Percentiles rank a stretch among this genome's conserved stretches.
Conservation (phyloP, 1,139 yeast genomes). For the Geotrichum citri-aurantii region DNA sequence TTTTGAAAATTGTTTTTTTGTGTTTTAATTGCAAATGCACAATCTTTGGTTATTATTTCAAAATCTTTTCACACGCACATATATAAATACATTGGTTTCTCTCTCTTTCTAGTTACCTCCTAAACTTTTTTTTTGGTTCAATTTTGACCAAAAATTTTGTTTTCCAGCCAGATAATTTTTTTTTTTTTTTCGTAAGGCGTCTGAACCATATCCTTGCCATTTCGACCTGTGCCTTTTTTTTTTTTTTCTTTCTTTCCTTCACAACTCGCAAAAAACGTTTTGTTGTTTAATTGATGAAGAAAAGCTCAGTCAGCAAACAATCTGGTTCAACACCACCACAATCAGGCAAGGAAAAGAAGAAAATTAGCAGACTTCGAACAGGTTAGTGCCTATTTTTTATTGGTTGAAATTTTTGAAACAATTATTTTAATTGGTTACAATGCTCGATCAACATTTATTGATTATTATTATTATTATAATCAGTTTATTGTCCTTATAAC, state of each 20-base stretch:
- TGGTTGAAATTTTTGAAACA: background rate
- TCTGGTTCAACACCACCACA: background rate
- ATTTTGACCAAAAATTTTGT: background rate
- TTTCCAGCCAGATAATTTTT: background rate
- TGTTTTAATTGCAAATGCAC: background rate
- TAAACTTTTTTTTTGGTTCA: background rate
- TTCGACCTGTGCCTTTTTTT: background rate
- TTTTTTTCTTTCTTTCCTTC: background rate
- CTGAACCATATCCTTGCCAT: background rate
- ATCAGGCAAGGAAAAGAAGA: conserved; percentile 22
- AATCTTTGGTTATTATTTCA: background rate
- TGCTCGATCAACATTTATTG: background rate
- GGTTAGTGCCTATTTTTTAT: conserved; percentile 18
- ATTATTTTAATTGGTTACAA: background rate
- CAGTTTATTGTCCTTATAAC: too few relatives aligned
- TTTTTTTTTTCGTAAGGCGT: background rate
- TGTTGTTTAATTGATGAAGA: background rate
- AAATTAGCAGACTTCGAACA: conserved; percentile 28
- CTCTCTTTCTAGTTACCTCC: background rate
- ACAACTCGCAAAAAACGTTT: background rate
- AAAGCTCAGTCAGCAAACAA: background rate
- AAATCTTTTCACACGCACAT: background rate
- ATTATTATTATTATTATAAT: too few relatives aligned
- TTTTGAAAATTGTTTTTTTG: background rate
- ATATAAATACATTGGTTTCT: background rate